phyloP scores from a whole-genome alignment of 1,284 basidiomycete genomes.

The Ganoderma meredithae region DNA sequence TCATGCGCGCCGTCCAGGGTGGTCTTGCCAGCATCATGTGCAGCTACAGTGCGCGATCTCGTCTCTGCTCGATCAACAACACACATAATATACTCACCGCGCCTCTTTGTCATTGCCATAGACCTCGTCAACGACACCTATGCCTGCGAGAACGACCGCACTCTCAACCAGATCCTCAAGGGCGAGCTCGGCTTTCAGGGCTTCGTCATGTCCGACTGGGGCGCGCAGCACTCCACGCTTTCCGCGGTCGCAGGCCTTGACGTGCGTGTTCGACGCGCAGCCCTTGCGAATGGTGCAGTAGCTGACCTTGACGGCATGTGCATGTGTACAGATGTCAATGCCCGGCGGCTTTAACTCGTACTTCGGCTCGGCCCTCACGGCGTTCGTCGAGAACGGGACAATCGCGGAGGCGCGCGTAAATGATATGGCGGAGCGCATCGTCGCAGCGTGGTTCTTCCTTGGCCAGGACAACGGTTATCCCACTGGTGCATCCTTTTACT shows the following conservation, averaged over 20 bases:
- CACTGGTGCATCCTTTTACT: too few relatives aligned
- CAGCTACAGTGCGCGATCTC: slow-evolving; percentile 56
- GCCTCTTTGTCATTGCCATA: slow-evolving; percentile 30
- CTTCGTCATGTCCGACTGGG: slow-evolving; percentile 77
- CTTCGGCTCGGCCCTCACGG: slow-evolving; percentile 68
- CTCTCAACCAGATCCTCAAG: slow-evolving; percentile 83
- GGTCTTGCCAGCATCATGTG: slow-evolving; percentile 84
- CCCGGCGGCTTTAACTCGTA: slow-evolving; percentile 73
- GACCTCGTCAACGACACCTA: slow-evolving; percentile 79
- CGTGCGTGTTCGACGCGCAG: slow-evolving; percentile 44
- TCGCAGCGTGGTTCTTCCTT: slow-evolving; percentile 67
- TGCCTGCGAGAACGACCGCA: slow-evolving; percentile 80
- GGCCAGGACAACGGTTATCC: slow-evolving; percentile 72
- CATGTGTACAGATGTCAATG: slow-evolving; percentile 62
- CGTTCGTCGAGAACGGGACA: slow-evolving; percentile 72
- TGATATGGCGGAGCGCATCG: slow-evolving; percentile 73
- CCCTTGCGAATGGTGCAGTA: background rate
- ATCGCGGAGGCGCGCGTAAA: slow-evolving; percentile 71
- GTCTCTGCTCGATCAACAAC: background rate
- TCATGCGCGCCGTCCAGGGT: slow-evolving; percentile 78
- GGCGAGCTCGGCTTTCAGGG: slow-evolving; percentile 84
- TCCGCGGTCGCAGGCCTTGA: slow-evolving; percentile 73
- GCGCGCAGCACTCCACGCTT: slow-evolving; percentile 61
- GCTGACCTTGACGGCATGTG: background rate
- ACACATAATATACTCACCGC: background rate